Base-by-base conservation (phyloP, 345 rosid genomes). In the Carallia brachiata region DNA sequence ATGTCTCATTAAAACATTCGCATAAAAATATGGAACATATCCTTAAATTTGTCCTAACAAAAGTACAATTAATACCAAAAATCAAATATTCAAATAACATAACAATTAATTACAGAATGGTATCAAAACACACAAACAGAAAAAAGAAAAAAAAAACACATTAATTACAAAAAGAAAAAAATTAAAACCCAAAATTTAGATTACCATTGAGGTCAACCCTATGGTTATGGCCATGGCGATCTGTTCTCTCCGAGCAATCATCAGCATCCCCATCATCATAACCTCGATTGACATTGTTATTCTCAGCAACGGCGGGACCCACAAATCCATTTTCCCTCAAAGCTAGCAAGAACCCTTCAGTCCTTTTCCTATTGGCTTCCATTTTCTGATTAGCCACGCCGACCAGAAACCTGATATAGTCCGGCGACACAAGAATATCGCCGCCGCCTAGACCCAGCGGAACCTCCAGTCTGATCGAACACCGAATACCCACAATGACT, bases 401-500 rank as follows among this genome's bases (percentile, higher is more conserved):
- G 60, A 91, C 87, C 50, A 91, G 87, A 70, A 86, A 90, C 85
- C 75, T 87, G 40, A 90, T 86, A 53, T 91, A 94, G 52, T 91
- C 90, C 0, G 64, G 40, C 48, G 89, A 79, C 60, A 91, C 97
- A 73, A 88, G 72, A 27, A 90, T 34, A n/a, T n/a, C n/a, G n/a
- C n/a, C n/a, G 18, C 78, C 80, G 18, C 78, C 78, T 63, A 80
- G 88, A 44, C 98, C 97, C 6, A 91, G 50, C 6, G 97, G 97
- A 31, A 91, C 98, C 78, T 94, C 97, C 84, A 94, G 68, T 39
- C 98, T 74, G 18, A 91, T 88, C 16, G 98, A 91, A 40, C 96
- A 89, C 40, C 97, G 78, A 61, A 94, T 84, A 16, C 95, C 98
- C 4, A 85, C 85, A 67, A 91, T 91, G n/a, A 91, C 88, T 62